These are phyloP conservation scores for Daldinia bambusicola DNA, from an alignment of 495 filamentous ascomycete species.

Conservation along the genomic window DNA sequence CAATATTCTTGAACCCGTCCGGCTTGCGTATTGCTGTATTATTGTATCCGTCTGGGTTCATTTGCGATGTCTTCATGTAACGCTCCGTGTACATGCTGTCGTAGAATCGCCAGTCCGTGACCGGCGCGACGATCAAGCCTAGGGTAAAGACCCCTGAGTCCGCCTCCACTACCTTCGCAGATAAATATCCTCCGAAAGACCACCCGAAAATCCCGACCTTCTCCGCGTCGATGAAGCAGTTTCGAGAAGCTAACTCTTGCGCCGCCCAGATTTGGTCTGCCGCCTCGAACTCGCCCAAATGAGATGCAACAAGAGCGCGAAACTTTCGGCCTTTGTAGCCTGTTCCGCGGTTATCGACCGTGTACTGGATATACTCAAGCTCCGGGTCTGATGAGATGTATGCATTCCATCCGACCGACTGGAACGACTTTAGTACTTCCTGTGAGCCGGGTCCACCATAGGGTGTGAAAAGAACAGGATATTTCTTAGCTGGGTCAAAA, in stretches of 20 bases:
- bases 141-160: constrained; percentile 62
- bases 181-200: constrained; percentile 69
- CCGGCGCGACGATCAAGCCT: constrained; percentile 64
- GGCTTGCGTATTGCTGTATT: constrained; percentile 55
- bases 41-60: constrained; percentile 62
- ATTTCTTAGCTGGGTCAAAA: constrained; percentile 63
- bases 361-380: constrained; percentile 65
- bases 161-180: constrained; percentile 64
- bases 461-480: constrained; percentile 64
- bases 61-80: constrained; percentile 66
- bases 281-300: constrained; percentile 65
- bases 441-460: constrained; percentile 68
- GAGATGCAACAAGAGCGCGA: constrained; percentile 57
- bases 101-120: constrained; percentile 70
- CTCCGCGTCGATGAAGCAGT: constrained; percentile 59
- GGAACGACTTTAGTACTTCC: constrained; percentile 59
- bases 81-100: constrained; percentile 72
- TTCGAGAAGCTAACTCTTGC: constrained; percentile 52
- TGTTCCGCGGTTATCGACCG: constrained; percentile 67
- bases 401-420: constrained; percentile 56
- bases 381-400: constrained; percentile 68
- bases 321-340: constrained; percentile 64
- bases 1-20: constrained; percentile 62
- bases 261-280: constrained; percentile 68
- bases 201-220: constrained; percentile 69